Conservation (phyloP, 352 stramenopile genomes). For the Thalassiosira hispida region DNA sequence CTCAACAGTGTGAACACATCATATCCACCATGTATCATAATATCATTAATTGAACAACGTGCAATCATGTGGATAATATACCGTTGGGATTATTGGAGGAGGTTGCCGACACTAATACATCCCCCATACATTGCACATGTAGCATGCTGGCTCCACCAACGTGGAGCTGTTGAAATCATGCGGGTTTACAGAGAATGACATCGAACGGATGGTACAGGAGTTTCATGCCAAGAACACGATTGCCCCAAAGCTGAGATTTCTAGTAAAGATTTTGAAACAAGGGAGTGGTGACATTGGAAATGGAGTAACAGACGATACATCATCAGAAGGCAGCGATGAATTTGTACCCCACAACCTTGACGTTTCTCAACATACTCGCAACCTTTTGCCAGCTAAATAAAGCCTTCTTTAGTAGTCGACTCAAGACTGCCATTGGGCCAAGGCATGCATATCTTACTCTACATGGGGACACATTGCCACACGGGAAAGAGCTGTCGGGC, state of each 20-base stretch:
- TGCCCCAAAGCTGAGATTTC: slow-evolving; percentile 49
- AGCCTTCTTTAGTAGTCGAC: slow-evolving; percentile 30
- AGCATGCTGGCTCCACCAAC: slow-evolving; percentile 23
- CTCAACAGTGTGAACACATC: background rate
- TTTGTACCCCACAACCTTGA: slow-evolving; percentile 35
- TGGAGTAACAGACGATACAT: slow-evolving; percentile 21
- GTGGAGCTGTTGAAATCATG: slow-evolving; percentile 28
- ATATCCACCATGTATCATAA: background rate
- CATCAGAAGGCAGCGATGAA: background rate
- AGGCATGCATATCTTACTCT: slow-evolving; percentile 74
- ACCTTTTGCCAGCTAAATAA: slow-evolving; percentile 2
- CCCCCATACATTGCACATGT: no score
- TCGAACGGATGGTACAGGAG: slow-evolving; percentile 20
- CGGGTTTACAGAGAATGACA: slow-evolving; percentile 27
- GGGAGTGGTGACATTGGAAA: slow-evolving; percentile 42
- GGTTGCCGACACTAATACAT: no score
- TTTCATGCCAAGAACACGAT: slow-evolving; percentile 50
- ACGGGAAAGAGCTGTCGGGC: slow-evolving; percentile 54
- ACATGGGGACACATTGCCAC: slow-evolving; percentile 44
- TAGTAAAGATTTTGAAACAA: slow-evolving; percentile 39
- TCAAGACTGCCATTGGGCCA: slow-evolving; percentile 69
- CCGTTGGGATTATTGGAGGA: no score
- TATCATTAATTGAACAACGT: background rate
- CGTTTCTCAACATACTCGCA: slow-evolving; percentile 4
- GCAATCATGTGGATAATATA: no score